phyloP scores from a whole-genome alignment of 1,139 yeast genomes.

The Kluyveromyces marxianus region DNA sequence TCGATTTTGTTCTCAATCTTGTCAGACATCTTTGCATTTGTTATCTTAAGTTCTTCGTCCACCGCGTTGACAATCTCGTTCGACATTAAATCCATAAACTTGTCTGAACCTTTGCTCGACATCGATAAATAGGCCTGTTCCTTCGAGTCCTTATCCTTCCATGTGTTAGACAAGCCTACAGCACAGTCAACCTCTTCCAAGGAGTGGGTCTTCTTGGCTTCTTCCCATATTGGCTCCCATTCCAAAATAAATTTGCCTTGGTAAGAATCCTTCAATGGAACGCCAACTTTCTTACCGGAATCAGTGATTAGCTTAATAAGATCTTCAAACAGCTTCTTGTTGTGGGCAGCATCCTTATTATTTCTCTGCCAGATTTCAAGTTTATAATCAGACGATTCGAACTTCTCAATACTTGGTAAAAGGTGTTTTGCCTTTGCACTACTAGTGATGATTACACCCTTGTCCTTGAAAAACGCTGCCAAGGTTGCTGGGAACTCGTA shows the following conservation, averaged over 20 bases:
- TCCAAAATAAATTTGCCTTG: constrained; percentile 79
- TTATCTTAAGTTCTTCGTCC: constrained; percentile 74
- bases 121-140: constrained; percentile 59
- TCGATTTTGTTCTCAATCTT: constrained; percentile 77
- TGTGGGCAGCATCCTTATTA: constrained; percentile 68
- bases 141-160: constrained; percentile 75
- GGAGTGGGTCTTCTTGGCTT: constrained; percentile 30
- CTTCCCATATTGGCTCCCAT: constrained; percentile 57
- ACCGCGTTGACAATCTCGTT: constrained; percentile 84
- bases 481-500: constrained; percentile 93
- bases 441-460: constrained; percentile 65
- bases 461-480: constrained; percentile 54
- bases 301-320: constrained; percentile 44
- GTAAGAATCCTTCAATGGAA: constrained; percentile 63
- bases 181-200: constrained; percentile 51
- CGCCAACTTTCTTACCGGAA: constrained; percentile 46
- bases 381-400: constrained; percentile 28
- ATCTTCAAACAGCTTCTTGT: constrained; percentile 56
- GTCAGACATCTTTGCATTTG: constrained; percentile 70
- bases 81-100: constrained; percentile 75
- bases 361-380: constrained; percentile 71
- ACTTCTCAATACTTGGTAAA: constrained; percentile 28
- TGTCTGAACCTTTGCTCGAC: constrained; percentile 74
- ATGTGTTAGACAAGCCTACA: constrained; percentile 45
- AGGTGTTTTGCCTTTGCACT: constrained; percentile 84